A percentile compares a stretch with the other conserved stretches of the same genome.
phyloP scores from a whole-genome alignment of 164 flowering plant genomes.

The Dillenia turbinata region DNA sequence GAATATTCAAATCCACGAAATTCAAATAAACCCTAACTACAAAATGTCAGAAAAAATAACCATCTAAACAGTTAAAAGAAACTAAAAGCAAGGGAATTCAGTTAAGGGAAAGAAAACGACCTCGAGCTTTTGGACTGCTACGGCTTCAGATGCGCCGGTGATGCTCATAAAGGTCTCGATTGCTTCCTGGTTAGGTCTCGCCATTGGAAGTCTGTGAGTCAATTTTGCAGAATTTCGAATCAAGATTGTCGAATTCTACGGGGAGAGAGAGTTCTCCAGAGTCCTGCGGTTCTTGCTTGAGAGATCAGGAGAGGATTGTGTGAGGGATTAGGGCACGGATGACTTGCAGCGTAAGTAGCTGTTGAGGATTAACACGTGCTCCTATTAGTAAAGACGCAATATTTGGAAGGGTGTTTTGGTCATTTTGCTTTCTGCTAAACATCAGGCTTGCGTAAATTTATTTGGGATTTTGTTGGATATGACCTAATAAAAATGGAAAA shows the following conservation, averaged over 20 bases:
- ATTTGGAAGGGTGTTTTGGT: too few relatives aligned
- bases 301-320: too few relatives aligned
- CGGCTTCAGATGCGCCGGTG: constrained; percentile 66
- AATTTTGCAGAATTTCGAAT: neutral
- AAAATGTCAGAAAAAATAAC: neutral
- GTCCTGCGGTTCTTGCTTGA: neutral
- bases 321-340: neutral
- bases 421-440: too few relatives aligned
- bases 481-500: too few relatives aligned
- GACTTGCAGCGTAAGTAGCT: neutral
- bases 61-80: neutral
- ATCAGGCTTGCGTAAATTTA: too few relatives aligned
- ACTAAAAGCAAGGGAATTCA: neutral
- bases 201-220: constrained; percentile 36
- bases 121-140: constrained; percentile 64
- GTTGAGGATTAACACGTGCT: too few relatives aligned
- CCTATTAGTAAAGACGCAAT: too few relatives aligned
- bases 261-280: neutral
- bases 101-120: constrained; percentile 19
- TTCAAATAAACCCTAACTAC: constrained; percentile 12
- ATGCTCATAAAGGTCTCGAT: constrained; percentile 82
- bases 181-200: constrained; percentile 59
- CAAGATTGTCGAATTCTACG: neutral
- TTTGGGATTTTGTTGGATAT: too few relatives aligned
- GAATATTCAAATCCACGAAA: neutral